These are phyloP conservation scores for Aspergillus fijiensis DNA, from an alignment of 2,329 filamentous ascomycete genomes.

Conservation along the genomic window DNA sequence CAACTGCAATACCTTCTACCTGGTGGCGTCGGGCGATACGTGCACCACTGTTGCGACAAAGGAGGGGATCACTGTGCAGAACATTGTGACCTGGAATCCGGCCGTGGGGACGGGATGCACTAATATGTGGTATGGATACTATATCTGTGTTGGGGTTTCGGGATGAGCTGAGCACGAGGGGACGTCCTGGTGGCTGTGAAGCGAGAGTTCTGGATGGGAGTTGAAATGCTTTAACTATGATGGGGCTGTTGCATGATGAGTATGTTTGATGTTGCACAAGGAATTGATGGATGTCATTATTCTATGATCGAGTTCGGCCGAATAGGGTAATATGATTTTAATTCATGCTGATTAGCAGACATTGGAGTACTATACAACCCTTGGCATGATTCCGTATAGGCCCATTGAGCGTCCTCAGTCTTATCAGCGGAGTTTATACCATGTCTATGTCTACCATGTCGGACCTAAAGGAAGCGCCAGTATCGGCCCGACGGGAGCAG, in stretches of 20 bases:
- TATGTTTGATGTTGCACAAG: background rate
- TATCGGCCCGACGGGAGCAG: too few relatives aligned
- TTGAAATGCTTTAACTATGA: background rate
- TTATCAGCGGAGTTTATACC: too few relatives aligned
- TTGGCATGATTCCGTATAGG: too few relatives aligned
- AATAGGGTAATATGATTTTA: background rate
- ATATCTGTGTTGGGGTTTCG: slow-evolving; percentile 1
- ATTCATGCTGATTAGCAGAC: too few relatives aligned
- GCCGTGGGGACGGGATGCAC: background rate
- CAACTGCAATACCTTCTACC: slow-evolving; percentile 2
- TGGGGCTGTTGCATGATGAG: background rate
- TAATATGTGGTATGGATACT: slow-evolving; percentile 1
- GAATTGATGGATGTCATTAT: background rate
- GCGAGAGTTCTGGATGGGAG: too few relatives aligned
- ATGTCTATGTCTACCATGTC: too few relatives aligned
- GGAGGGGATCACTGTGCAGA: background rate
- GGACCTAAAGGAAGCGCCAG: too few relatives aligned
- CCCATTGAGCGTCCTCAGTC: too few relatives aligned
- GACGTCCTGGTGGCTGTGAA: background rate
- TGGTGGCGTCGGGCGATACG: slow-evolving; percentile 2
- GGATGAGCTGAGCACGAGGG: background rate
- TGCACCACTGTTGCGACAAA: slow-evolving; percentile 6
- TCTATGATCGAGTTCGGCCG: background rate
- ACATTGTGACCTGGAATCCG: slow-evolving; percentile 4
- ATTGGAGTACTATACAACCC: too few relatives aligned